Percentiles rank a stretch among this genome's conserved stretches.
phyloP scores from a whole-genome alignment of 2,329 filamentous ascomycete genomes.

The Ophiostoma quercus region DNA sequence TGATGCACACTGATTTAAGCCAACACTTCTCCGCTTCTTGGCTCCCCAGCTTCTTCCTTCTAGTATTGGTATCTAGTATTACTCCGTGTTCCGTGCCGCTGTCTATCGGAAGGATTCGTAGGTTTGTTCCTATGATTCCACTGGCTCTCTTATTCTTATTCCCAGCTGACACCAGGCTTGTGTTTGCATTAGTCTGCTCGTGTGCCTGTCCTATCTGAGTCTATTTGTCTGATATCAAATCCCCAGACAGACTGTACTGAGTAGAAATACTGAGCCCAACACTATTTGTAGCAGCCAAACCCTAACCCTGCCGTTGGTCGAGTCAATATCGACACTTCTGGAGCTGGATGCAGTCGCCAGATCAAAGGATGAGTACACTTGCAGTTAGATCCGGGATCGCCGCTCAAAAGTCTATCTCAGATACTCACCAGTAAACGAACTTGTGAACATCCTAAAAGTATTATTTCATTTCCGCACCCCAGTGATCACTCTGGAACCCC shows the following conservation, averaged over 20 bases:
- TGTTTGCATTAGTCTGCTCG: not conserved
- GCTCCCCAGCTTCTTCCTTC: not conserved
- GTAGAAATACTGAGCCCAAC: not conserved
- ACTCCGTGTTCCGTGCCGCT: not conserved
- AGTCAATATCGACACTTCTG: not conserved
- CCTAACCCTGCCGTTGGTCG: not conserved
- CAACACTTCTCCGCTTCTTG: conserved; percentile 4
- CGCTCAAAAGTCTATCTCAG: conserved; percentile 3
- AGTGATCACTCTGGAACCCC: not conserved
- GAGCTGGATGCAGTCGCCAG: not conserved
- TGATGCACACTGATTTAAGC: not conserved
- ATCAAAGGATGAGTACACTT: not conserved
- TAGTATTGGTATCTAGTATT: not conserved
- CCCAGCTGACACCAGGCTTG: not conserved
- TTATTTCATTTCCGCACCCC: not conserved
- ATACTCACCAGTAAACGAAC: not conserved
- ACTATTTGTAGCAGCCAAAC: not conserved
- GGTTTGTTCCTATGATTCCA: not conserved
- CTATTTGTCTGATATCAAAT: not conserved
- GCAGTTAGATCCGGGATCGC: conserved; percentile 11
- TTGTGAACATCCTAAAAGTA: too few species aligned
- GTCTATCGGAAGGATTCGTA: conserved; percentile 8
- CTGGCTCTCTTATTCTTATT: not conserved
- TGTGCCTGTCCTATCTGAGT: not conserved
- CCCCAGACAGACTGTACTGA: not conserved